A percentile compares a stretch with the other conserved stretches of the same genome.
Conservation (phyloP, 805 yeast species). For the Hanseniaspora mollemarum region DNA sequence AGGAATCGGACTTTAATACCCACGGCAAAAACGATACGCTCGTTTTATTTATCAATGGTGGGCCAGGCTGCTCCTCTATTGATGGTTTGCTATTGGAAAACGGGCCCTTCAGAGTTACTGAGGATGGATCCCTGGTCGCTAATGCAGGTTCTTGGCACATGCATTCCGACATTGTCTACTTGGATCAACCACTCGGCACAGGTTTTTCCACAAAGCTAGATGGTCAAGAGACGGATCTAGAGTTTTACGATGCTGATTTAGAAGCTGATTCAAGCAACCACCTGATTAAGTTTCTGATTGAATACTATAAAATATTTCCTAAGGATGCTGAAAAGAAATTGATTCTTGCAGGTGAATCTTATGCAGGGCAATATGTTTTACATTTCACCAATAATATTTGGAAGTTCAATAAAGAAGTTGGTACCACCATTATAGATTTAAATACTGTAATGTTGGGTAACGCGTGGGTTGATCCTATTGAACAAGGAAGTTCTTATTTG, state of each 20-base stretch:
- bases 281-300: slow-evolving; percentile 52
- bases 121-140: slow-evolving; percentile 35
- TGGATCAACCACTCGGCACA: slow-evolving; percentile 92
- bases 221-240: slow-evolving; percentile 8
- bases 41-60: slow-evolving; percentile 89
- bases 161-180: slow-evolving; percentile 63
- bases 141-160: slow-evolving; percentile 80
- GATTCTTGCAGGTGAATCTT: slow-evolving; percentile 85
- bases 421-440: slow-evolving; percentile 33
- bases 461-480: slow-evolving; percentile 87
- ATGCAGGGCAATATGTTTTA: slow-evolving; percentile 95
- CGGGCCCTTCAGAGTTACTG: slow-evolving; percentile 69
- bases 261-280: slow-evolving; percentile 44
- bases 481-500: slow-evolving; percentile 68
- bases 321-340: slow-evolving; percentile 53
- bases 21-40: slow-evolving; percentile 33
- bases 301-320: slow-evolving; percentile 63
- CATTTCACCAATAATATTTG: slow-evolving; percentile 60
- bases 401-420: slow-evolving; percentile 32
- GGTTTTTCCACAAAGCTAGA: slow-evolving; percentile 53
- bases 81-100: slow-evolving; percentile 91
- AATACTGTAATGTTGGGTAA: slow-evolving; percentile 73
- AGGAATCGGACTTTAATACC: slow-evolving; percentile 18
- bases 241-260: slow-evolving; percentile 42
- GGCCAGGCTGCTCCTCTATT: slow-evolving; percentile 97